Base-by-base conservation (phyloP, 371 early-diverging fungal species). In the Basidiobolus heterosporus region DNA sequence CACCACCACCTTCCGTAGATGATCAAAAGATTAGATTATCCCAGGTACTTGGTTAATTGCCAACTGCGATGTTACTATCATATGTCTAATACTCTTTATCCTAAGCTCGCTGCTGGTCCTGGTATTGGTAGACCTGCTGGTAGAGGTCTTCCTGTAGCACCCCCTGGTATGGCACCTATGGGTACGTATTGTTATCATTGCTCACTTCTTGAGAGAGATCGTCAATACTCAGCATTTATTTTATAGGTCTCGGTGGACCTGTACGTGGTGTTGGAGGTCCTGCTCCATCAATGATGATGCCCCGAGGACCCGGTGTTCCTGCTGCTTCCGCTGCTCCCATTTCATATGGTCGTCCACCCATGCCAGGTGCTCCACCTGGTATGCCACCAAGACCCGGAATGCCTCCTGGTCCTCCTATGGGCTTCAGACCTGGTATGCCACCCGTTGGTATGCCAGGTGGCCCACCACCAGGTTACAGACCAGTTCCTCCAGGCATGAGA, bases 191-290 rank as follows among this genome's bases (percentile, higher is more conserved):
- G 4, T 35, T 35, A 20, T n/a, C 3, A 5, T 24, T 4, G 3
- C 14, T 44, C 3, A 19, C 16, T 15, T 46, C 37, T 39, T 20
- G 24, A 20, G 16, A 17, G 9, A 6, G 3, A 23, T 30, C 37
- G 5, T 41, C n/a, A 19, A 8, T n/a, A n/a, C n/a, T n/a, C n/a
- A 19, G 18, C n/a, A 13, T 50, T 36, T 14, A 2, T 36, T 50
- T 36, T 38, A 49, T 63, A 37, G 91, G 88, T 38, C 69, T 91
- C 41, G 75, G 80, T 47, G 91, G 88, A 18, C 92, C 91, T 21
- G 84, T 88, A 23, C 75, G 89, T 44, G 91, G 92, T 38, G 78
- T 94, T 39, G 91, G 95, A 49, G 95, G 88, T 40, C 91, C 94
- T 45, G 82, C 85, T 11, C 77, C 82, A 47, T 74, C 75, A 62